phyloP scores from a whole-genome alignment of 2,329 filamentous ascomycete species.

The Aspergillus uvarum region DNA sequence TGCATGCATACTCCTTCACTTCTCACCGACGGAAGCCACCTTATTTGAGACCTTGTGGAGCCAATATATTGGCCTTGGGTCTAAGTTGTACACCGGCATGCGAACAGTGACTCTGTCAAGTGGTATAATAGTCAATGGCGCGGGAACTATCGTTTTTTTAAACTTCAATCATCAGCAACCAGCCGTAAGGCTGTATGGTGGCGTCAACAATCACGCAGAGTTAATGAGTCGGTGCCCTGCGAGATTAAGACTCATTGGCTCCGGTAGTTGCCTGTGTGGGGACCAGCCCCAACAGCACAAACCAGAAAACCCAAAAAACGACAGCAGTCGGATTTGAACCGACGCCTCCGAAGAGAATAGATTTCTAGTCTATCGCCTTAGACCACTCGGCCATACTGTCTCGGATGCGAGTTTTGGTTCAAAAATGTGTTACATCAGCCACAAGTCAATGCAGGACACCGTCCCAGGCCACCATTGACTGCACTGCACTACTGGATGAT shows the following conservation, averaged over 20 bases:
- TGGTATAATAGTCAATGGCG: neutral
- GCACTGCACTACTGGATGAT: too few species aligned
- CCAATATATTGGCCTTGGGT: too few species aligned
- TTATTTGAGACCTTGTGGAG: too few species aligned
- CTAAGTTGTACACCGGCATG: too few species aligned
- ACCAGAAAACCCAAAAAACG: neutral
- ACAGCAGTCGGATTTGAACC: neutral
- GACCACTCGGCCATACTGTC: neutral
- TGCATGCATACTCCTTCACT: too few species aligned
- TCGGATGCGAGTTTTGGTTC: neutral
- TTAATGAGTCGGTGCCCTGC: too few species aligned
- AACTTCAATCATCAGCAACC: neutral
- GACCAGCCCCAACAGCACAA: neutral
- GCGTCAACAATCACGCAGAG: too few species aligned
- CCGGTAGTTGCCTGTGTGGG: neutral
- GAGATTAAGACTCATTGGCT: neutral
- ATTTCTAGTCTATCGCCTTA: neutral
- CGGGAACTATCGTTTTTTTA: neutral
- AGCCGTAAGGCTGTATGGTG: too few species aligned
- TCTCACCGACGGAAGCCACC: too few species aligned
- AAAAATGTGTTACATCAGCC: neutral
- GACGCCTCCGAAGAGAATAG: neutral
- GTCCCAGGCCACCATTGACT: too few species aligned
- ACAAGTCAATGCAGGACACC: neutral
- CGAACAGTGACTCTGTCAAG: too few species aligned